These are phyloP conservation scores for Huiozyma naganishii DNA, from an alignment of 805 yeast genomes.

Conservation along the genomic window DNA sequence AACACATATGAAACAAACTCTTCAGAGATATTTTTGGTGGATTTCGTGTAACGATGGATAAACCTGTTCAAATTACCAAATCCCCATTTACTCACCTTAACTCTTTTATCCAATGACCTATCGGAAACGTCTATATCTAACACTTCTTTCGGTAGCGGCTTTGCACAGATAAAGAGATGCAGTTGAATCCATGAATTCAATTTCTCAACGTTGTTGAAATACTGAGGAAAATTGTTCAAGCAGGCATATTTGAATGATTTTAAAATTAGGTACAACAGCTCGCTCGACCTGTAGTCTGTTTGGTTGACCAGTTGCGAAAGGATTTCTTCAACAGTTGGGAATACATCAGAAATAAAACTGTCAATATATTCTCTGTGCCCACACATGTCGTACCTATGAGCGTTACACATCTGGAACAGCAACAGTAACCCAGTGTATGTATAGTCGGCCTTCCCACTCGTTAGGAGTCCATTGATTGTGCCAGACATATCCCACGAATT, in stretches of 20 bases:
- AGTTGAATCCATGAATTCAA: slow-evolving; percentile 53
- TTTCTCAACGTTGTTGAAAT: slow-evolving; percentile 30
- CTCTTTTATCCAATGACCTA: slow-evolving; percentile 38
- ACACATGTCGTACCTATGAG: slow-evolving; percentile 46
- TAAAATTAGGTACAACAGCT: slow-evolving; percentile 48
- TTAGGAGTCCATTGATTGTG: slow-evolving; percentile 28
- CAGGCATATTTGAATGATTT: slow-evolving; percentile 58
- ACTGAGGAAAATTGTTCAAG: slow-evolving; percentile 46
- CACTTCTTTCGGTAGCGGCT: slow-evolving; percentile 43
- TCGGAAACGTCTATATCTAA: slow-evolving; percentile 38
- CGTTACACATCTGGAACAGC: slow-evolving; percentile 43
- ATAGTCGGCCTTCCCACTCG: slow-evolving; percentile 29
- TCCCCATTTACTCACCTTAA: slow-evolving; percentile 82
- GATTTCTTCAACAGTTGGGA: slow-evolving; percentile 46
- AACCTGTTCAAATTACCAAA: slow-evolving; percentile 65
- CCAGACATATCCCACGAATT: slow-evolving; percentile 29
- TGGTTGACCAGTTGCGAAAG: slow-evolving; percentile 33
- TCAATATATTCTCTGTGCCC: slow-evolving; percentile 39
- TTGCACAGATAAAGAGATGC: slow-evolving; percentile 49
- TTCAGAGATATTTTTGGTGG: slow-evolving; percentile 31
- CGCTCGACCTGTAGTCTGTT: slow-evolving; percentile 29
- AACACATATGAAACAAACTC: slow-evolving; percentile 48
- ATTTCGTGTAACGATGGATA: slow-evolving; percentile 50
- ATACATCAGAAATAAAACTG: slow-evolving; percentile 35
- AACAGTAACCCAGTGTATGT: slow-evolving; percentile 46